Conservation (phyloP, 2,329 filamentous ascomycete genomes). For the Ascochyta rabiei region DNA sequence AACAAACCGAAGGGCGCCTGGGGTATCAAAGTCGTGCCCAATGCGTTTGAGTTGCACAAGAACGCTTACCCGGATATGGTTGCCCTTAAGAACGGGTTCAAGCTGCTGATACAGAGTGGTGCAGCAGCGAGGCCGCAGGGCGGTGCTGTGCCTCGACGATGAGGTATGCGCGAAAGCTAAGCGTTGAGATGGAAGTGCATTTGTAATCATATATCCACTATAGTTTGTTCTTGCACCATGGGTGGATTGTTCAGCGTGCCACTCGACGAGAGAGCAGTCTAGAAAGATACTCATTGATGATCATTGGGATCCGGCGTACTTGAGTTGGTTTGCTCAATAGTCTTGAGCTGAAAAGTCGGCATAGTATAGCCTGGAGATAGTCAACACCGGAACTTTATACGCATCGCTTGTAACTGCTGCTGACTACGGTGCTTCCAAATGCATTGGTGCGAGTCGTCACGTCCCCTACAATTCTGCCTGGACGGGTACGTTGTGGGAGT, state of each 20-base stretch:
- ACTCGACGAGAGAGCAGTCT: neutral
- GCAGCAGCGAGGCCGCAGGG: constrained; percentile 7
- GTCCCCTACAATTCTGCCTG: too few species aligned
- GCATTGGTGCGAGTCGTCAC: too few species aligned
- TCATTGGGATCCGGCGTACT: neutral
- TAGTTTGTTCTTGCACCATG: neutral
- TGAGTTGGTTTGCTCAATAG: neutral
- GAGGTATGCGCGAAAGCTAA: neutral
- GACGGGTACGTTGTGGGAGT: too few species aligned
- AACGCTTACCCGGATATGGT: constrained; percentile 93
- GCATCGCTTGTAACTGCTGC: neutral
- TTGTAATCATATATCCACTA: constrained; percentile 12
- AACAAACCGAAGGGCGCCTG: constrained; percentile 75
- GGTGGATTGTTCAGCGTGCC: neutral
- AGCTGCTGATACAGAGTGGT: constrained; percentile 67
- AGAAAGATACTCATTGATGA: neutral
- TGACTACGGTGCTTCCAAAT: neutral
- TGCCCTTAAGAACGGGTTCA: constrained; percentile 96
- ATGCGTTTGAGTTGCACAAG: constrained; percentile 89
- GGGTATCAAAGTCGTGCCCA: constrained; percentile 88
- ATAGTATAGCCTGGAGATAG: neutral
- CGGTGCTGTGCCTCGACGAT: constrained; percentile 6
- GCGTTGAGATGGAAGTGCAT: neutral
- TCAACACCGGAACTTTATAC: too few species aligned
- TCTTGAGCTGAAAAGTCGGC: neutral